phyloP scores from a whole-genome alignment of 1,284 basidiomycete genomes.

The Naganishia liquefaciens region DNA sequence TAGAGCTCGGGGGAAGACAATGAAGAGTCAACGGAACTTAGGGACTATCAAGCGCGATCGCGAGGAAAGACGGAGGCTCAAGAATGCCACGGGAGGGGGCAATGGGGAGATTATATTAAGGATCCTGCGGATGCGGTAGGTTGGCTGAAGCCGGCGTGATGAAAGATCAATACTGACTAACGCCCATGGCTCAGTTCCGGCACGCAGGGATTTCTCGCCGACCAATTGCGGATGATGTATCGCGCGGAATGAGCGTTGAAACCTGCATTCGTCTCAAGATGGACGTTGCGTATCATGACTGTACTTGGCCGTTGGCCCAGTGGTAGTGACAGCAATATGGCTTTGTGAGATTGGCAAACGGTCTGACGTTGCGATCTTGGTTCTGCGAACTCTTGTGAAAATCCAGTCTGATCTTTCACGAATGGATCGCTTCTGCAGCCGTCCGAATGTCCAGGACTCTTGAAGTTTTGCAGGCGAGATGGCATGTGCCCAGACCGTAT shows the following conservation, averaged over 20 bases:
- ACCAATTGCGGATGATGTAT: conserved; percentile 30
- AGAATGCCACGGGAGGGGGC: conserved; percentile 57
- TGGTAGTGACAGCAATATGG: too few relatives aligned
- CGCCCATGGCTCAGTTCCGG: conserved; percentile 9
- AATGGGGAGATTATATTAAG: conserved; percentile 84
- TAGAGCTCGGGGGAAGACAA: conserved; percentile 85
- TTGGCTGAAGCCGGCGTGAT: conserved; percentile 22
- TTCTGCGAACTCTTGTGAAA: too few relatives aligned
- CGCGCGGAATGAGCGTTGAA: conserved; percentile 11
- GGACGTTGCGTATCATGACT: too few relatives aligned
- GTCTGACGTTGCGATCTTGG: too few relatives aligned
- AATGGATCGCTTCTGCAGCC: too few relatives aligned
- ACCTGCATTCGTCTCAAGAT: too few relatives aligned
- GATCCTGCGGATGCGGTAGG: conserved; percentile 87
- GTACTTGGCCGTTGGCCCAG: too few relatives aligned
- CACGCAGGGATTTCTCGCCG: conserved; percentile 30
- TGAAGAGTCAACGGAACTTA: conserved; percentile 78
- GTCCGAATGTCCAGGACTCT: too few relatives aligned
- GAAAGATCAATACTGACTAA: not conserved
- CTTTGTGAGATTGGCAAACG: too few relatives aligned
- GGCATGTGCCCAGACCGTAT: too few relatives aligned
- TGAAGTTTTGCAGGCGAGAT: too few relatives aligned
- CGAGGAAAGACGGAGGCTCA: conserved; percentile 74
- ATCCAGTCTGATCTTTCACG: too few relatives aligned
- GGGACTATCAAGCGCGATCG: conserved; percentile 94